Base-by-base conservation (phyloP, 2,329 filamentous ascomycete species). In the Ascochyta rabiei region DNA sequence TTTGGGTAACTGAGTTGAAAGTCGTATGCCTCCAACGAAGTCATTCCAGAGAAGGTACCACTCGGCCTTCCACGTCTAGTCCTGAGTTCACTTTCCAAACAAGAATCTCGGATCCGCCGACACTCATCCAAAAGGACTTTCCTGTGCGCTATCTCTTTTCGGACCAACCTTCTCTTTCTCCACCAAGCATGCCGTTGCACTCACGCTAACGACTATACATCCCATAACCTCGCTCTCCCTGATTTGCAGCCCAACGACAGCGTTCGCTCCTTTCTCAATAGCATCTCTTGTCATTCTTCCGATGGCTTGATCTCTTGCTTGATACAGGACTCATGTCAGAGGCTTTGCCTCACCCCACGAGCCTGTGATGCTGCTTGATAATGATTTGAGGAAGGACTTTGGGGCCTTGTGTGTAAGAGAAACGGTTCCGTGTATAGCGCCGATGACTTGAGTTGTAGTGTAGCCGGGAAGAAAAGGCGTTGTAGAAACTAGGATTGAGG, bases 281-380 rank as follows among this genome's bases (percentile, higher is more conserved):
- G 69, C 72, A 47, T 74, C 69, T n/a, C 63, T 61, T 8, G 73
- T 59, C 61, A 73, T 69, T 8, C 71, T 56, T 38, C 73, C 71
- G n/a, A 71, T 67, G 0, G 71, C 71, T 46, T 71, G 67, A 35
- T 74, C 70, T 18, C 71, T 61, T 13, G 69, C 69, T 21, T 69
- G 67, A 50, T 73, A 74, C 0, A 74, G 51, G 43, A 68, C 66
- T 24, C 65, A 60, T 6, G 71, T 74, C 21, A 74, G 46, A 5
- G 57, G 65, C 52, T 68, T 74, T 5, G 70, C 61, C 47, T 74
- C 71, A 41, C 62, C 71, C 47, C 66, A 70, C 13, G 56, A 65
- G 30, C 64, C 65, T 16, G 48, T 31, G 33, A 67, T 55, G 18
- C 30, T 61, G 26, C 46, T 55, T 7, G 60, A 58, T 6, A 70